These are phyloP conservation scores for Colletotrichum eleusines DNA, from an alignment of 2,329 filamentous ascomycete genomes.

Conservation along the genomic window DNA sequence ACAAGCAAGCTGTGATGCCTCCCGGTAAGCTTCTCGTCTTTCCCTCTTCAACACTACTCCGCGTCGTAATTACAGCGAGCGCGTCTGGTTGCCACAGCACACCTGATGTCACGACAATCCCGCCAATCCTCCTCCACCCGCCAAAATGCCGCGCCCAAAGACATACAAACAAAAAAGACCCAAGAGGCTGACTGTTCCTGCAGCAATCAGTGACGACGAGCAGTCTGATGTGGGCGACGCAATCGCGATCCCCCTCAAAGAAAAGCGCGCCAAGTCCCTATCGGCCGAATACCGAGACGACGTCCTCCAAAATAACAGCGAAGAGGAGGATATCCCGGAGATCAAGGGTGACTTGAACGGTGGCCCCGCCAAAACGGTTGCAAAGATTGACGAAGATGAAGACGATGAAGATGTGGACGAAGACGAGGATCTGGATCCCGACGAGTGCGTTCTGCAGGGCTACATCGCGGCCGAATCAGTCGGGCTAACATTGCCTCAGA, in stretches of 20 bases:
- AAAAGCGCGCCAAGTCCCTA: constrained; percentile 29
- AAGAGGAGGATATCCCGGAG: constrained; percentile 12
- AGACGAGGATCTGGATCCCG: constrained; percentile 55
- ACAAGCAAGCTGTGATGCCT: constrained; percentile 30
- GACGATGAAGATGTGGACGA: constrained; percentile 54
- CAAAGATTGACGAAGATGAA: constrained; percentile 47
- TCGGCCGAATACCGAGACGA: constrained; percentile 29
- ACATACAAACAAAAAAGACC: neutral
- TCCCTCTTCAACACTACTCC: neutral
- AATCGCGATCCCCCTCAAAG: constrained; percentile 23
- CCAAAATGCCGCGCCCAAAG: constrained; percentile 17
- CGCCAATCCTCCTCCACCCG: neutral
- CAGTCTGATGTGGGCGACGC: constrained; percentile 47
- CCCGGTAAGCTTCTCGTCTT: constrained; percentile 34
- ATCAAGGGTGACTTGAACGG: constrained; percentile 33
- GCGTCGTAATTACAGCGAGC: neutral
- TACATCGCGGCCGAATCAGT: neutral
- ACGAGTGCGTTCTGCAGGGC: constrained; percentile 45
- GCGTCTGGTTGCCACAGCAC: constrained; percentile 24
- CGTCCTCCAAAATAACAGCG: constrained; percentile 28
- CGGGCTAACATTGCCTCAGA: constrained; percentile 55
- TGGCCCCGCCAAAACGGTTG: constrained; percentile 41
- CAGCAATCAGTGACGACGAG: constrained; percentile 55
- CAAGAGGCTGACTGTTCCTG: constrained; percentile 22
- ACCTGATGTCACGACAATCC: constrained; percentile 8